Conservation (phyloP, 805 yeast genomes). For the Metschnikowia dekortorum region DNA sequence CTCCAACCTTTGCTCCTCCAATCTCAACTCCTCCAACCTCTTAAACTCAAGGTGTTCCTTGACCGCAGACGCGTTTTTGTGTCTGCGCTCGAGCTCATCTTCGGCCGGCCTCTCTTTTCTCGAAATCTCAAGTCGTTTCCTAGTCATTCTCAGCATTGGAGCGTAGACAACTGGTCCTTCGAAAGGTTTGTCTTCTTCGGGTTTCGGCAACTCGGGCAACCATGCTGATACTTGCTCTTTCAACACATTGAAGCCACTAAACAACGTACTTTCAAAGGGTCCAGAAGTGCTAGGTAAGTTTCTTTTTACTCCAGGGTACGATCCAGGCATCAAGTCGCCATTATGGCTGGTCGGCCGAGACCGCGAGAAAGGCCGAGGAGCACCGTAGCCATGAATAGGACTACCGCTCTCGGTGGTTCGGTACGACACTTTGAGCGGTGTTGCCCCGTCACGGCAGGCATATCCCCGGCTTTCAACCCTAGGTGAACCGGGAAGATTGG, state of each 20-base stretch:
- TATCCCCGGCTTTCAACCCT: not conserved
- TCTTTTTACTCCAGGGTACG: not conserved
- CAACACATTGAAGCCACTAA: not conserved
- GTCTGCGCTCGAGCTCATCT: not conserved
- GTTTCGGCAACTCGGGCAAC: not conserved
- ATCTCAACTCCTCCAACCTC: not conserved
- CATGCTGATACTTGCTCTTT: not conserved
- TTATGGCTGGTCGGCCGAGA: not conserved
- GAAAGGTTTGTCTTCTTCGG: not conserved
- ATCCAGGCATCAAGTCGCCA: not conserved
- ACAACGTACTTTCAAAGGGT: not conserved
- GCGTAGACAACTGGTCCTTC: not conserved
- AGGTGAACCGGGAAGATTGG: not conserved
- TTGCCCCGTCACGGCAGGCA: not conserved
- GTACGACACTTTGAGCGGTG: not conserved
- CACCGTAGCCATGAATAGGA: not conserved
- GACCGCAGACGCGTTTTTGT: not conserved
- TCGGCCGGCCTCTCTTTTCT: conserved; percentile 1
- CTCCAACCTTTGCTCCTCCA: too few species aligned
- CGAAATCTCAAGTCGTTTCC: not conserved
- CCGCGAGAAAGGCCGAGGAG: not conserved
- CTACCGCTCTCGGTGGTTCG: not conserved
- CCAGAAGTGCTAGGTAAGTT: not conserved
- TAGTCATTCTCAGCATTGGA: conserved; percentile 2
- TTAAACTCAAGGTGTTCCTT: not conserved